phyloP scores from a whole-genome alignment of 75 land plant species.

The Isoetes taiwanensis region DNA sequence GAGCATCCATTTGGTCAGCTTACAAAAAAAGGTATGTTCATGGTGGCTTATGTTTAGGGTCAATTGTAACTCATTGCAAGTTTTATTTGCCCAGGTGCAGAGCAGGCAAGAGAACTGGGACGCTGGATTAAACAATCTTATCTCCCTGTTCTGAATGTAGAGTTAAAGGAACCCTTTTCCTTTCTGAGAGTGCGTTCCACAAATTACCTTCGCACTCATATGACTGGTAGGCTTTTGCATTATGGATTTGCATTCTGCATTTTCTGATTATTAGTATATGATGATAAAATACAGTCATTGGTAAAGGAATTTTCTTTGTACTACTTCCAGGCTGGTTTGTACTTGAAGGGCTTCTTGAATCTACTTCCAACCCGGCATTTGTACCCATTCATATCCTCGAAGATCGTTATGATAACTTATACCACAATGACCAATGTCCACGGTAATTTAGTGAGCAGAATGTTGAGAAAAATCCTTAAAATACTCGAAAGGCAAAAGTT shows the following conservation, averaged over 20 bases:
- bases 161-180: not conserved
- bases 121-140: not conserved
- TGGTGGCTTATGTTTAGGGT: not conserved
- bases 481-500: not conserved
- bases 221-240: not conserved
- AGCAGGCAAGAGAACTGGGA: constrained; percentile 5
- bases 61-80: not conserved
- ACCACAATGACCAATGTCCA: constrained; percentile 8
- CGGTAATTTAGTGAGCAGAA: not conserved
- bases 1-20: constrained; percentile 6
- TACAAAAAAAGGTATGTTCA: not conserved
- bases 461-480: not conserved
- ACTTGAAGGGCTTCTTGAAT: not conserved
- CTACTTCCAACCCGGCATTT: not conserved
- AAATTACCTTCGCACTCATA: not conserved
- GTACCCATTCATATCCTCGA: not conserved
- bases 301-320: too few relatives aligned
- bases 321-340: constrained; percentile 8
- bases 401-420: not conserved
- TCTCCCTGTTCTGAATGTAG: not conserved
- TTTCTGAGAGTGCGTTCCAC: constrained; percentile 1
- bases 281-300: too few relatives aligned
- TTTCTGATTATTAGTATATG: too few relatives aligned
- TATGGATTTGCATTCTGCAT: not conserved
- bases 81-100: not conserved